A percentile compares a stretch with the other conserved stretches of the same genome.
Evolutionary conservation across 1,284 basidiomycete genomes (phyloP).

Genomic region (Malassezia obtusa): DNA sequence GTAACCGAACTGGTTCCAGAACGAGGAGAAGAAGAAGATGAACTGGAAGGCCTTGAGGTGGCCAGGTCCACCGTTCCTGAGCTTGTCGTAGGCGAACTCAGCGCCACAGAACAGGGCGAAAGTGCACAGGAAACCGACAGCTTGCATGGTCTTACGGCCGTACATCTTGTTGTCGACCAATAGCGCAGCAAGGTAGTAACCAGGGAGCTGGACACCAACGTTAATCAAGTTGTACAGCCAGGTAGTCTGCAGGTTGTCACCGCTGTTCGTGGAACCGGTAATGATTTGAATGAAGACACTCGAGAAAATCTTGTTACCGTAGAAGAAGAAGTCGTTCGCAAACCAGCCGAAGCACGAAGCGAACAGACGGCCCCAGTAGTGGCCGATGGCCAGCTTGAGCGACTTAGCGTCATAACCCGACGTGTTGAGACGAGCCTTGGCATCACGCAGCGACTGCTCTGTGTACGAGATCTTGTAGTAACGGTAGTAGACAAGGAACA

Average conservation of each 20-base stretch:
- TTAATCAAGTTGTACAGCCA: conserved; percentile 55
- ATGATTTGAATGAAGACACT: conserved; percentile 49
- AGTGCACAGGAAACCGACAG: conserved; percentile 52
- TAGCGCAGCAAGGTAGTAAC: conserved; percentile 55
- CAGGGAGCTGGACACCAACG: conserved; percentile 51
- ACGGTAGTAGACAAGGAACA: conserved; percentile 55
- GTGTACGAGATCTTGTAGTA: conserved; percentile 51
- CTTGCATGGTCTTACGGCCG: conserved; percentile 52
- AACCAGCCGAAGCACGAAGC: conserved; percentile 54
- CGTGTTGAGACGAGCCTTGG: conserved; percentile 51
- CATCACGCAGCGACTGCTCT: conserved; percentile 47
- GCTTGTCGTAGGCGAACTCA: conserved; percentile 48
- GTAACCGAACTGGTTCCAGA: conserved; percentile 55
- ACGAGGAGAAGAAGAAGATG: conserved; percentile 53
- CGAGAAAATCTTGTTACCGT: conserved; percentile 49
- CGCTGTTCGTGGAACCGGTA: conserved; percentile 39
- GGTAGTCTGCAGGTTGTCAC: conserved; percentile 45
- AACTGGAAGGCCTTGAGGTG: conserved; percentile 50
- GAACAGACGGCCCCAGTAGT: conserved; percentile 53
- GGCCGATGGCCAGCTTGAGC: conserved; percentile 51
- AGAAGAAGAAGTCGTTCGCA: conserved; percentile 54
- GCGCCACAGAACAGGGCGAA: conserved; percentile 51
- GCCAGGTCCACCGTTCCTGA: conserved; percentile 42
- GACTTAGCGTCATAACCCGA: conserved; percentile 54
- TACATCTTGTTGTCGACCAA: conserved; percentile 55